These are phyloP conservation scores for Populus ilicifolia DNA, from an alignment of 345 rosid species.

Conservation along the genomic window DNA sequence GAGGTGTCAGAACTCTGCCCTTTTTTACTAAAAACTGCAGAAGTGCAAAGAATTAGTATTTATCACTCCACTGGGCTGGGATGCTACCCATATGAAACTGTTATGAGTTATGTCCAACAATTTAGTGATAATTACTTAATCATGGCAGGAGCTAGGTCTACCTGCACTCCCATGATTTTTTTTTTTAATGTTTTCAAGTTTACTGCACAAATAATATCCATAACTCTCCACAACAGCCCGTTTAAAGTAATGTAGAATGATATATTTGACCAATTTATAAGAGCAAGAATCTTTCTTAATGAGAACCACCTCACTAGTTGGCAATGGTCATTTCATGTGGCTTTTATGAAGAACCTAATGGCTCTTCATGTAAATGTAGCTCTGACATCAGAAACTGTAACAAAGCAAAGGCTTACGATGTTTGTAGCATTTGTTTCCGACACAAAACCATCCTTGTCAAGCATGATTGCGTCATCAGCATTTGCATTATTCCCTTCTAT, in stretches of 20 bases:
- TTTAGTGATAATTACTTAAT: neutral
- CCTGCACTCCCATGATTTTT: too few species aligned
- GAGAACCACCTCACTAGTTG: neutral
- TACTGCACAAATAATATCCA: neutral
- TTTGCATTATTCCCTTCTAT: constrained; percentile 76
- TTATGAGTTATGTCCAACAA: neutral
- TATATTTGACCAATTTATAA: neutral
- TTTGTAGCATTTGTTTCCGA: constrained; percentile 95
- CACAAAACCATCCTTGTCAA: constrained; percentile 86
- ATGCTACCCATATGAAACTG: neutral
- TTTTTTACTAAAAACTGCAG: constrained; percentile 81
- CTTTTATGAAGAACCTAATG: neutral
- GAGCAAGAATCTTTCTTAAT: neutral
- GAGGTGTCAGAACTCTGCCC: constrained; percentile 76
- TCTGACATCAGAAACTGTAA: neutral
- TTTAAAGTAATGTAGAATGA: neutral
- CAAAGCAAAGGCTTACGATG: constrained; percentile 49
- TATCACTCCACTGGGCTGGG: neutral
- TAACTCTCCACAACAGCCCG: neutral
- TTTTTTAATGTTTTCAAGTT: neutral
- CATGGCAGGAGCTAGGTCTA: too few species aligned
- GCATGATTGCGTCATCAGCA: constrained; percentile 82
- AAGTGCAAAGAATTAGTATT: constrained; percentile 3
- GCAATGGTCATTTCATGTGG: neutral
- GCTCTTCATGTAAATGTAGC: neutral